Percentiles rank a stretch among this genome's conserved stretches.
These are phyloP conservation scores for Cryomyces minteri DNA, from an alignment of 495 filamentous ascomycete genomes.

Conservation along the genomic window DNA sequence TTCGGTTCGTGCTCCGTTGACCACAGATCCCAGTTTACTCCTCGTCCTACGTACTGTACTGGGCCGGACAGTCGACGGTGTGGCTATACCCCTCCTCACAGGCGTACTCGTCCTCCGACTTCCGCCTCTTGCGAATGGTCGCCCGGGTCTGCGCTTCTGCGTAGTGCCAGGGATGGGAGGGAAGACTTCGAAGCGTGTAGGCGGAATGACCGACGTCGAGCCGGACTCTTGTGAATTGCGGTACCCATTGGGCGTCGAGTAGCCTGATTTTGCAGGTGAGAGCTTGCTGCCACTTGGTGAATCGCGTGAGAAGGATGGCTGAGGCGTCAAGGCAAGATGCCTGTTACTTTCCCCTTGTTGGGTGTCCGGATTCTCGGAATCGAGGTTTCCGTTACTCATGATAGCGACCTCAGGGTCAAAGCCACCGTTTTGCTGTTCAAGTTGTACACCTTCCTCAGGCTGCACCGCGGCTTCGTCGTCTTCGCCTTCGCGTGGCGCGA, in stretches of 20 bases:
- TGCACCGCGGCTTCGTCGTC: conserved; percentile 21
- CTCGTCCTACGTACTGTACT: conserved; percentile 10
- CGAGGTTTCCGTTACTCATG: too few relatives aligned
- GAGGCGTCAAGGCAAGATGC: too few relatives aligned
- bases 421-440: neutral
- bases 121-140: conserved; percentile 20
- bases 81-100: conserved; percentile 3
- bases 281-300: neutral
- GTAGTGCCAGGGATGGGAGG: conserved; percentile 49
- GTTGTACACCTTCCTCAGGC: conserved; percentile 21
- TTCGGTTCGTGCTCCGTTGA: too few relatives aligned
- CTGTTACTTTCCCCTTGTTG: too few relatives aligned
- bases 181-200: conserved; percentile 68
- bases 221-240: neutral
- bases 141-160: conserved; percentile 25
- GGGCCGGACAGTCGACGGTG: neutral
- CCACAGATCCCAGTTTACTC: conserved; percentile 14
- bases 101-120: conserved; percentile 8
- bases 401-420: too few relatives aligned
- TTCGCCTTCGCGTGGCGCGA: conserved; percentile 60
- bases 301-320: too few relatives aligned
- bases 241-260: conserved; percentile 1
- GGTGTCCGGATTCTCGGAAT: too few relatives aligned
- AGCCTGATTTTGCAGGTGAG: conserved; percentile 2
- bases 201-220: conserved; percentile 36